phyloP scores from a whole-genome alignment of 1,284 basidiomycete genomes.

The Anthracocystis setariae region DNA sequence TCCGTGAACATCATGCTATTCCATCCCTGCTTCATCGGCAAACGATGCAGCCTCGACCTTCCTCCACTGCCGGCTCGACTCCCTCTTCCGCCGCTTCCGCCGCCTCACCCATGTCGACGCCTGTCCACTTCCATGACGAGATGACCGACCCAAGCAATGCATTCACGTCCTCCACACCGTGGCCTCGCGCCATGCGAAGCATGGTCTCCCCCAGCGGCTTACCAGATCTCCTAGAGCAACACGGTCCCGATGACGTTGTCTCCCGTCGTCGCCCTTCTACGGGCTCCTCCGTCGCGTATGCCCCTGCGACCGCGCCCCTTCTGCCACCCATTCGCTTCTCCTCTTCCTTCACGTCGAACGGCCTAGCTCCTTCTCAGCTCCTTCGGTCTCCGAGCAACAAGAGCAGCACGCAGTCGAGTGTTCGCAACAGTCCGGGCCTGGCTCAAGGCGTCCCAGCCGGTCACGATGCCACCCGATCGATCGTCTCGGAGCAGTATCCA shows the following conservation, averaged over 20 bases:
- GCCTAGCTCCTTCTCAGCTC: not conserved
- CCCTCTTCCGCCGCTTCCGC: constrained; percentile 17
- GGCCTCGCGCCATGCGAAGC: constrained; percentile 21
- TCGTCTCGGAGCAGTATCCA: constrained; percentile 24
- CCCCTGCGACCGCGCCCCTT: constrained; percentile 10
- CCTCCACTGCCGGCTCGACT: constrained; percentile 9
- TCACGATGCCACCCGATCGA: constrained; percentile 5
- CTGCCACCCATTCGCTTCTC: constrained; percentile 22
- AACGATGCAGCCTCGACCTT: constrained; percentile 4
- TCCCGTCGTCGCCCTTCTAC: constrained; percentile 14
- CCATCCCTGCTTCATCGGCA: constrained; percentile 1
- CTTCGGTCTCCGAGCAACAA: constrained; percentile 7
- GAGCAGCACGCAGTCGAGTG: constrained; percentile 16
- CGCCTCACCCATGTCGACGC: constrained; percentile 11
- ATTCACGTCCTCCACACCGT: not conserved
- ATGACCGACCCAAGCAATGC: constrained; percentile 3
- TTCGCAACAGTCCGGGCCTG: constrained; percentile 22
- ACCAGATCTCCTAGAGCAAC: constrained; percentile 35
- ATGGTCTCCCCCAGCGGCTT: constrained; percentile 18
- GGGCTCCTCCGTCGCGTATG: constrained; percentile 10
- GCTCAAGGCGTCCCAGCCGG: constrained; percentile 7
- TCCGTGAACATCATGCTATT: constrained; percentile 14
- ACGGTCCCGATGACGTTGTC: constrained; percentile 16
- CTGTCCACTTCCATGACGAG: constrained; percentile 8
- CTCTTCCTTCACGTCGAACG: constrained; percentile 8